These are phyloP conservation scores for Ogataea henricii DNA, from an alignment of 805 yeast genomes.

Conservation along the genomic window DNA sequence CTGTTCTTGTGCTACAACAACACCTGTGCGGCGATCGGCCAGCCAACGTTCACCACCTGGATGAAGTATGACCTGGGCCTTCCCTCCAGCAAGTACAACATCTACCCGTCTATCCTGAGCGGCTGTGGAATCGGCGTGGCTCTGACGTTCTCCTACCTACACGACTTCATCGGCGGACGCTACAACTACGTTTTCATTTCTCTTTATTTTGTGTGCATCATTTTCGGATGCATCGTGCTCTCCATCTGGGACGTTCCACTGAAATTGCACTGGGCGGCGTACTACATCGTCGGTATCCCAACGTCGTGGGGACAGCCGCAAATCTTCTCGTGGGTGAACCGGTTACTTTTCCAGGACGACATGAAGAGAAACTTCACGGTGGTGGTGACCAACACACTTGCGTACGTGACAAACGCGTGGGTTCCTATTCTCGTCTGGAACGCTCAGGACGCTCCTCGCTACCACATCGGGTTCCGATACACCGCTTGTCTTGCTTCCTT, in stretches of 20 bases:
- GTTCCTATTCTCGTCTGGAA: constrained; percentile 44
- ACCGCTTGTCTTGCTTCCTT: constrained; percentile 36
- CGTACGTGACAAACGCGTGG: constrained; percentile 44
- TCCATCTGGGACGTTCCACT: constrained; percentile 51
- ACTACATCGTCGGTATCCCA: constrained; percentile 49
- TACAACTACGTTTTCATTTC: constrained; percentile 40
- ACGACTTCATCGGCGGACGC: constrained; percentile 40
- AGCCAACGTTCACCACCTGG: constrained; percentile 48
- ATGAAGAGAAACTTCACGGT: constrained; percentile 43
- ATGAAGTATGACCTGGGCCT: constrained; percentile 40
- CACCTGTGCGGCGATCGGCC: constrained; percentile 35
- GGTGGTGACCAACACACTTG: constrained; percentile 42
- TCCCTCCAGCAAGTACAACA: constrained; percentile 39
- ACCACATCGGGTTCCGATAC: constrained; percentile 42
- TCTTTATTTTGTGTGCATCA: constrained; percentile 39
- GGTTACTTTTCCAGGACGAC: constrained; percentile 45
- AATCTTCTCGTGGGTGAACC: constrained; percentile 57
- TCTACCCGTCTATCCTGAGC: constrained; percentile 41
- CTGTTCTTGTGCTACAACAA: constrained; percentile 43
- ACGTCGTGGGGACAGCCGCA: constrained; percentile 56
- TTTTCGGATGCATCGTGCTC: constrained; percentile 44
- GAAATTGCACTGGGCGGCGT: constrained; percentile 53
- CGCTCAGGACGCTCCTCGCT: constrained; percentile 39
- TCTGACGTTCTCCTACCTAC: constrained; percentile 37
- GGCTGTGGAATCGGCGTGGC: constrained; percentile 43